phyloP scores from a whole-genome alignment of 2,329 filamentous ascomycete species.

The Colletotrichum abscissum region DNA sequence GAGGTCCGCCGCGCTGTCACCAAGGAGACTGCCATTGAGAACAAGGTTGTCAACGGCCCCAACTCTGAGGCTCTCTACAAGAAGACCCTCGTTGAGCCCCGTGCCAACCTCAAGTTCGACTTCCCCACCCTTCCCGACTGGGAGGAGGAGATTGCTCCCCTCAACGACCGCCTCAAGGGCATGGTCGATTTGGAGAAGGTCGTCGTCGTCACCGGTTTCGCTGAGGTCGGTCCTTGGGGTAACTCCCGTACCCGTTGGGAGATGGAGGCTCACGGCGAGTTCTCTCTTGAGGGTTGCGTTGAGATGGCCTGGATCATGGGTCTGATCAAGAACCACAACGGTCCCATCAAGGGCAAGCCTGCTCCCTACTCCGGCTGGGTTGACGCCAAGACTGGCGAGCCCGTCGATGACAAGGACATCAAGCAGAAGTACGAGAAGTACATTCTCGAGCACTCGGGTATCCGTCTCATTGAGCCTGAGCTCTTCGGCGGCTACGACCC shows the following conservation, averaged over 20 bases:
- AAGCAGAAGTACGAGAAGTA: conserved; percentile 98
- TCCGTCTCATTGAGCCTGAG: conserved; percentile 97
- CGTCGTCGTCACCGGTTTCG: conserved; percentile 95
- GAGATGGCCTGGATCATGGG: conserved; percentile 99
- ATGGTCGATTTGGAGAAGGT: conserved; percentile 99
- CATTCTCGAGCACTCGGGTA: conserved; percentile 96
- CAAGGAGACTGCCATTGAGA: conserved; percentile 95
- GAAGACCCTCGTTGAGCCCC: conserved; percentile 91
- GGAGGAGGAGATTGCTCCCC: conserved; percentile 89
- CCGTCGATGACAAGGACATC: conserved; percentile 97
- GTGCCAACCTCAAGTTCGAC: conserved; percentile 97
- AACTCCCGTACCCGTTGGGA: conserved; percentile 99
- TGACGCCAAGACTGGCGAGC: conserved; percentile 92
- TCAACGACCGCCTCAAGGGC: conserved; percentile 89
- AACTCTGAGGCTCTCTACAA: conserved; percentile 93
- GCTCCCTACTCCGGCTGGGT: conserved; percentile 93
- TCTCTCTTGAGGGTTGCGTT: conserved; percentile 96
- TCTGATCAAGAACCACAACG: conserved; percentile 98
- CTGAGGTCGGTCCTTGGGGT: conserved; percentile 97
- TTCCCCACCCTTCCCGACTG: conserved; percentile 93
- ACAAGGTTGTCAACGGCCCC: conserved; percentile 96
- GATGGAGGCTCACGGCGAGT: conserved; percentile 97
- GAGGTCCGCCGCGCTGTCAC: conserved; percentile 93
- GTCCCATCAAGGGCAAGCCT: conserved; percentile 87
- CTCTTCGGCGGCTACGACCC: conserved; percentile 97